A percentile compares a stretch with the other conserved stretches of the same genome.
These are phyloP conservation scores for Lignosus rhinocerotis DNA, from an alignment of 1,284 basidiomycete genomes.

Conservation along the genomic window DNA sequence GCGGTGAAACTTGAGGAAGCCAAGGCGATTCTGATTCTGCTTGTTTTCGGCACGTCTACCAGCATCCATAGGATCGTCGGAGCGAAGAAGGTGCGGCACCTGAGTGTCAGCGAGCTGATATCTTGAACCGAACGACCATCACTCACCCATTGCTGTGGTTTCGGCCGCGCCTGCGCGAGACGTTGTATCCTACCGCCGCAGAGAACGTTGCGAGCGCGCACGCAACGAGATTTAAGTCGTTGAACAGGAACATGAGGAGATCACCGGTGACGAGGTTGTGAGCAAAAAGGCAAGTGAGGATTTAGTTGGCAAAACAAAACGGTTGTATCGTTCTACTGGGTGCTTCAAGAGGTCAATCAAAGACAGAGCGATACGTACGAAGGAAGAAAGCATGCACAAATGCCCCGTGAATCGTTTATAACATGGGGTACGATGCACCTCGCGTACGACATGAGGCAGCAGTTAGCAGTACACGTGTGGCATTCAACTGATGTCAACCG, in stretches of 20 bases:
- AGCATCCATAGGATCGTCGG: too few relatives aligned
- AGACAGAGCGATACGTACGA: slow-evolving; percentile 8
- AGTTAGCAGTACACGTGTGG: slow-evolving; percentile 25
- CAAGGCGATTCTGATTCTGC: slow-evolving; percentile 7
- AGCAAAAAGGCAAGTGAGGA: too few relatives aligned
- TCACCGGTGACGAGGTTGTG: neutral
- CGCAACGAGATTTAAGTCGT: slow-evolving; percentile 32
- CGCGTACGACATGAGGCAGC: slow-evolving; percentile 22
- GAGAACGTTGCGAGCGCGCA: slow-evolving; percentile 34
- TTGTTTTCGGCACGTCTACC: slow-evolving; percentile 7
- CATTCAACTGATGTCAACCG: neutral
- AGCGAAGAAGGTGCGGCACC: too few relatives aligned
- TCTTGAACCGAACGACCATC: neutral
- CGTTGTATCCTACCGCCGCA: slow-evolving; percentile 32
- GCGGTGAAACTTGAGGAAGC: slow-evolving; percentile 17
- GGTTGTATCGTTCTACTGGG: neutral
- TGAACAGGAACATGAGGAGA: slow-evolving; percentile 30
- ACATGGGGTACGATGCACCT: slow-evolving; percentile 10
- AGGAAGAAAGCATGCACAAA: slow-evolving; percentile 9
- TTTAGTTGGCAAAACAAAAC: too few relatives aligned
- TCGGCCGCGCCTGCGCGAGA: slow-evolving; percentile 23
- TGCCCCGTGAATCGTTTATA: slow-evolving; percentile 10
- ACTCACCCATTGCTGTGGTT: slow-evolving; percentile 22
- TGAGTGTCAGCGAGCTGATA: neutral
- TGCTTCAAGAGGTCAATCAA: slow-evolving; percentile 4